Evolutionary conservation across 805 yeast species (phyloP), one percentile per base, ranked within the genome.

Genomic region (Saturnispora galanensis): DNA sequence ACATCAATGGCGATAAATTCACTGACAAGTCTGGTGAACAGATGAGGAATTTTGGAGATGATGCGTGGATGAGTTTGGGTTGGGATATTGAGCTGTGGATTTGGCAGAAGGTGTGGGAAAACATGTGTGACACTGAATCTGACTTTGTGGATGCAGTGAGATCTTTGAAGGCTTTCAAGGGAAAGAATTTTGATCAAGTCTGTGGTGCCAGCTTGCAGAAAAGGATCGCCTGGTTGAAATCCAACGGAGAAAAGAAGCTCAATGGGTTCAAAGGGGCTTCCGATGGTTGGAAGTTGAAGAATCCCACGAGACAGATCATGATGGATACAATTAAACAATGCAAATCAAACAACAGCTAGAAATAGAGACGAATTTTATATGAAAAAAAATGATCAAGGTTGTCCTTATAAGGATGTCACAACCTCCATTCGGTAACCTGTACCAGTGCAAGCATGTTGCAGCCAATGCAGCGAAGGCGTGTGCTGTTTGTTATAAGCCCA

Each of bases 401-500:
- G 12, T 36, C 39, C 29, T 10, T 36, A 18, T 36, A 16, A 17
- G 9, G 39, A 31, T 37, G 26, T 39, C 31, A 28, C 13, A 10
- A 15, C 38, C 50, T 12, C 64, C 66, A 9, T 63, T 63, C 43
- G 45, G 42, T 4, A 60, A 63, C 38, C 41, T 57, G 4, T 76
- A 77, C 54, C 57, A 51, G 10, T 50, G 65, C 30, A 62, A 73
- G 39, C 60, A 59, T 42, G 81, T 71, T 10, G 67, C 74, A 1
- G 63, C 57, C 1, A 45, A 54, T 3, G 72, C 69, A 44, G 44
- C 69, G 21, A 70, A 65, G 50, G 56, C 81, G 1, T 77, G 83
- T 54, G 50, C 48, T 16, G 56, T 76, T 11, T 77, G 83, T 60
- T 75, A 61, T 57, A 74, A 73, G 50, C 70, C 77, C 1, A 59